Evolutionary conservation across 805 yeast genomes (phyloP).

Genomic region (Cyberlindnera saturnus): DNA sequence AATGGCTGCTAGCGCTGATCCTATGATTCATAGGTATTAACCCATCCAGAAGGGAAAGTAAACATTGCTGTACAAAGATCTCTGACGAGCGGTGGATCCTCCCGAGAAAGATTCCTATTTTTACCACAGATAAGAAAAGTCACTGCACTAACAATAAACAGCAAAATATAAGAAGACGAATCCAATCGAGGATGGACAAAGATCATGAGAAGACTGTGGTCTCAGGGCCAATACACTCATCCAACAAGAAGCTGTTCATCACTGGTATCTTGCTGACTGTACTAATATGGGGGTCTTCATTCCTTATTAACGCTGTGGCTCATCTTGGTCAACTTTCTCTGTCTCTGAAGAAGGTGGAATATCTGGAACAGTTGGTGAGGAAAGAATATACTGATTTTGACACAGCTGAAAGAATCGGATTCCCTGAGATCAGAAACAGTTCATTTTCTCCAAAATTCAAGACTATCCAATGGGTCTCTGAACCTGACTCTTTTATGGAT

Average conservation of each 20-base stretch:
- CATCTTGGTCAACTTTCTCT: conserved; percentile 5
- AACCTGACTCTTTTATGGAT: conserved; percentile 38
- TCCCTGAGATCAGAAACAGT: conserved; percentile 46
- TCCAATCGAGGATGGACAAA: background rate
- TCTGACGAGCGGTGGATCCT: too few species aligned
- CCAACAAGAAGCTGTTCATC: background rate
- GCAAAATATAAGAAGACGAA: too few species aligned
- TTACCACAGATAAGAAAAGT: too few species aligned
- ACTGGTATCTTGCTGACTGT: background rate
- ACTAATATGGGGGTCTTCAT: conserved; percentile 10
- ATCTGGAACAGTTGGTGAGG: conserved; percentile 6
- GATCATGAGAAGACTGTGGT: background rate
- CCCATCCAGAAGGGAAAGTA: too few species aligned
- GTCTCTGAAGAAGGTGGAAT: conserved; percentile 2
- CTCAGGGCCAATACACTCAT: too few species aligned
- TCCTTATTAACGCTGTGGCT: conserved; percentile 4
- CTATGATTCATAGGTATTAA: too few species aligned
- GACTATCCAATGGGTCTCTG: conserved; percentile 64
- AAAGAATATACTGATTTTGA: conserved; percentile 1
- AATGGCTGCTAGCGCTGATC: too few species aligned
- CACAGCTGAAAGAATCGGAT: conserved; percentile 16
- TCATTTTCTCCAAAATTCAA: conserved; percentile 48
- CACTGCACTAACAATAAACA: too few species aligned
- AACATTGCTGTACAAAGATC: too few species aligned
- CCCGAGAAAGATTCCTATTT: too few species aligned